Percentiles rank a stretch among this genome's conserved stretches.
These are phyloP conservation scores for Sarocladiaceae sp. DNA, from an alignment of 2,329 filamentous ascomycete genomes.

Conservation along the genomic window DNA sequence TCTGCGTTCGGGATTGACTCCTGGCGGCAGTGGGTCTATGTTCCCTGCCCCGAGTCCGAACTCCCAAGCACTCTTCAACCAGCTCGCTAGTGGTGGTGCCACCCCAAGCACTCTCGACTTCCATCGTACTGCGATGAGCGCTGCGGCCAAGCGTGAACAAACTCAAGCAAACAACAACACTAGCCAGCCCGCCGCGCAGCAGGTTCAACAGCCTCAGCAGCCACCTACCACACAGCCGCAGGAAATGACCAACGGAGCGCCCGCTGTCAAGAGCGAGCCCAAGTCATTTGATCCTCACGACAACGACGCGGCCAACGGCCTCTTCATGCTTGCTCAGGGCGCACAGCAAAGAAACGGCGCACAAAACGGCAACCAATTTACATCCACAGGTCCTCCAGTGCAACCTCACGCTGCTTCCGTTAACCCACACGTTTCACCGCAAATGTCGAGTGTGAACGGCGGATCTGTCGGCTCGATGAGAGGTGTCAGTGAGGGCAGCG, in stretches of 20 bases:
- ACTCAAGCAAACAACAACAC: constrained; percentile 23
- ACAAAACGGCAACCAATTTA: constrained; percentile 45
- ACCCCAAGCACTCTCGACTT: constrained; percentile 93
- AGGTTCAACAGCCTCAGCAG: constrained; percentile 18
- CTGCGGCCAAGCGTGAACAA: constrained; percentile 60
- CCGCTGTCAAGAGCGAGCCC: constrained; percentile 40
- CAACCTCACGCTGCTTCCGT: constrained; percentile 43
- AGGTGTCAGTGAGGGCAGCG: constrained; percentile 64
- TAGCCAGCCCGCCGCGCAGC: constrained; percentile 28
- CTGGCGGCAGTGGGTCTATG: constrained; percentile 94
- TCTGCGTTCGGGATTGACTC: constrained; percentile 83
- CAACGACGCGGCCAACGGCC: constrained; percentile 90
- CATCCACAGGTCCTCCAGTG: constrained; percentile 39
- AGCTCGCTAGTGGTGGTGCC: constrained; percentile 73
- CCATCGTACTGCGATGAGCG: constrained; percentile 84
- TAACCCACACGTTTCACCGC: constrained; percentile 40
- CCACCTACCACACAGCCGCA: constrained; percentile 45
- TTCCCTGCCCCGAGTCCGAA: constrained; percentile 90
- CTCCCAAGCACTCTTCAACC: constrained; percentile 76
- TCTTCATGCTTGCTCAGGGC: constrained; percentile 78
- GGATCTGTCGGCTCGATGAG: constrained; percentile 42
- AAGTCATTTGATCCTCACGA: constrained; percentile 79
- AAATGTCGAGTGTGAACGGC: constrained; percentile 46
- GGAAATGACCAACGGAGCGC: constrained; percentile 38
- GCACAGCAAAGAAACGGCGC: constrained; percentile 62